A percentile compares a stretch with the other conserved stretches of the same genome.
Evolutionary conservation across 306 rosid genomes (phyloP).

Genomic region (Quercus aquifolioides): DNA sequence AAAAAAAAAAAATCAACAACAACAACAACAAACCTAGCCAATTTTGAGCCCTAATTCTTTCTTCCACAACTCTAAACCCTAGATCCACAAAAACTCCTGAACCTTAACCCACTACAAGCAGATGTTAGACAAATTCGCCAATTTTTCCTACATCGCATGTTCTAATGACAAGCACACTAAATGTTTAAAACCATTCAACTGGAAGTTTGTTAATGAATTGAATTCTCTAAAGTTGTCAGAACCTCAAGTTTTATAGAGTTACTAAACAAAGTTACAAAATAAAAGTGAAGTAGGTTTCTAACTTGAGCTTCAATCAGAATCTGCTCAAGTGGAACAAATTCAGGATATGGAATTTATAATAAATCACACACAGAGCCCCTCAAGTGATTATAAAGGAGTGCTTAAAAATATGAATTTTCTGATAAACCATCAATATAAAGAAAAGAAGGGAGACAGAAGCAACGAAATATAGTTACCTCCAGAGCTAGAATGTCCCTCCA

Average conservation of each 20-base stretch:
- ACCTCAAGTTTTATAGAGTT: background rate
- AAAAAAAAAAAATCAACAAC: too few species aligned
- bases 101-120: too few species aligned
- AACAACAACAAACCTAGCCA: too few species aligned
- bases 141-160: background rate
- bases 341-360: background rate
- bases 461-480: slow-evolving; percentile 26
- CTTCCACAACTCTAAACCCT: too few species aligned
- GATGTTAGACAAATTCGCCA: too few species aligned
- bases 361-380: background rate
- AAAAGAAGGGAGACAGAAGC: background rate
- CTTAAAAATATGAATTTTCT: background rate
- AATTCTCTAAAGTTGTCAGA: background rate
- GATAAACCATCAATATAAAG: slow-evolving; percentile 5
- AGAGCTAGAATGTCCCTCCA: slow-evolving; percentile 41
- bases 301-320: background rate
- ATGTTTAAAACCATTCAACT: background rate
- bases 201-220: background rate
- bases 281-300: too few species aligned
- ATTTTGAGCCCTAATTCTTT: too few species aligned
- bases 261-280: background rate
- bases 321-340: background rate
- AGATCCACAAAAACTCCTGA: too few species aligned
- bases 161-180: background rate
- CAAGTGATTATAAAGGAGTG: background rate